Evolutionary conservation across 2,329 filamentous ascomycete species (phyloP), one percentile per base, ranked within the genome.

Genomic region (Colletotrichum higginsianum): DNA sequence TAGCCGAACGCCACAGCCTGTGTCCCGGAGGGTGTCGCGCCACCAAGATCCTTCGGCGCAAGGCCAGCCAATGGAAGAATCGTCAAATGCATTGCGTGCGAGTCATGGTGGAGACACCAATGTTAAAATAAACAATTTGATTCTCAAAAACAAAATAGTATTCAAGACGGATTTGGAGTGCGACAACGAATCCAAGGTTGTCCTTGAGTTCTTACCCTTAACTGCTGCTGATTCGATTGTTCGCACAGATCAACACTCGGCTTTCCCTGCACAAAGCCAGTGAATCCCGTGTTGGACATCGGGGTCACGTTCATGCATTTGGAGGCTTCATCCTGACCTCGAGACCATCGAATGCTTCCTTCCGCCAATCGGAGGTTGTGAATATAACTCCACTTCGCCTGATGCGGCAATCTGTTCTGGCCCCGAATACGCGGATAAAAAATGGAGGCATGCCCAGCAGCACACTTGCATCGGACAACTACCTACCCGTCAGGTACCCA

Each of bases 61-160:
- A 30, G 7, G 12, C 26, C 35, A 21, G 12, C 68, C 68, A 71
- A 67, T 71, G n/a, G 38, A 16, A 50, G 26, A 12, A 16, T 12
- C 5, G 6, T n/a, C 12, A 49, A 30, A 21, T 26, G 49, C 26
- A 35, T 49, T 16, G 26, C 62, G 40, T 61, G 26, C 49, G 30
- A 62, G 64, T 71, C 63, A 67, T 58, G 53, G 50, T 50, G 63
- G 67, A 26, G 67, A 23, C 47, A n/a, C 9, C 16, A 61, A 35
- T 42, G 26, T 42, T 30, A 38, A 42, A 12, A 42, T 61, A 18
- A 42, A 23, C 16, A 13, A 35, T 21, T 26, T 16, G 42, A 56
- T 50, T 61, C 8, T 56, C 35, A n/a, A 12, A 18, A 55, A 61
- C 38, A 23, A 55, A 66, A 55, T 21, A 35, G n/a, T 12, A 15